phyloP scores from a whole-genome alignment of 2,329 filamentous ascomycete species.

The Hymenoscyphus scutula region DNA sequence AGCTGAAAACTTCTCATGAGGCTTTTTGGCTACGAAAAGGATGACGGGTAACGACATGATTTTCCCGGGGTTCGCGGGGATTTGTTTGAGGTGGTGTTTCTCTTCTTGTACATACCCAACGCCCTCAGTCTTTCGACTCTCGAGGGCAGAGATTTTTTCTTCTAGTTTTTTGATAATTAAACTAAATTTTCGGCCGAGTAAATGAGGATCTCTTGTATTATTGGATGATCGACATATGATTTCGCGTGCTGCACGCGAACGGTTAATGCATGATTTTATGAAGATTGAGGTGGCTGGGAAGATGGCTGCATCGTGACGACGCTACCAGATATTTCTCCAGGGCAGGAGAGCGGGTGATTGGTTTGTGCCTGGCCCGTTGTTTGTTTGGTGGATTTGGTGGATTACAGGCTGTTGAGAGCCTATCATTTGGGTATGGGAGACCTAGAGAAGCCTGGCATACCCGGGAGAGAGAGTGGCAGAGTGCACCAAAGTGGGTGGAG shows the following conservation, averaged over 20 bases:
- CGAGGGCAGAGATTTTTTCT: not conserved
- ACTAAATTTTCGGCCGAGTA: not conserved
- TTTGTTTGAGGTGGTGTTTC: not conserved
- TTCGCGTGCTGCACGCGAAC: not conserved
- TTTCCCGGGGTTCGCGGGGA: not conserved
- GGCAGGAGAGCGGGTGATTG: conserved; percentile 2
- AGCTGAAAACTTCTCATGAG: not conserved
- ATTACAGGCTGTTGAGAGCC: not conserved
- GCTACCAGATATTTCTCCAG: conserved; percentile 3
- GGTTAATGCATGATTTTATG: not conserved
- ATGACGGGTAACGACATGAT: not conserved
- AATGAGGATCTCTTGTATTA: not conserved
- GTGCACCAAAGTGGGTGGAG: too few relatives aligned
- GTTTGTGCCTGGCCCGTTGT: conserved; percentile 6
- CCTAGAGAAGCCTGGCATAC: too few relatives aligned
- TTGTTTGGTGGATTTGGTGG: not conserved
- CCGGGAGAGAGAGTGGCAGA: too few relatives aligned
- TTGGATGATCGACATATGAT: conserved; percentile 6
- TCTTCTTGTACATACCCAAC: not conserved
- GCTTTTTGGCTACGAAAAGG: not conserved
- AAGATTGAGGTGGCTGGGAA: conserved; percentile 14
- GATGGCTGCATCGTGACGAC: conserved; percentile 10
- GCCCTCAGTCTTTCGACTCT: too few relatives aligned
- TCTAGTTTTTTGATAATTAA: not conserved
- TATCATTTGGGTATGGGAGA: not conserved